Conservation (phyloP, 345 rosid genomes). For the Mercurialis annua region DNA sequence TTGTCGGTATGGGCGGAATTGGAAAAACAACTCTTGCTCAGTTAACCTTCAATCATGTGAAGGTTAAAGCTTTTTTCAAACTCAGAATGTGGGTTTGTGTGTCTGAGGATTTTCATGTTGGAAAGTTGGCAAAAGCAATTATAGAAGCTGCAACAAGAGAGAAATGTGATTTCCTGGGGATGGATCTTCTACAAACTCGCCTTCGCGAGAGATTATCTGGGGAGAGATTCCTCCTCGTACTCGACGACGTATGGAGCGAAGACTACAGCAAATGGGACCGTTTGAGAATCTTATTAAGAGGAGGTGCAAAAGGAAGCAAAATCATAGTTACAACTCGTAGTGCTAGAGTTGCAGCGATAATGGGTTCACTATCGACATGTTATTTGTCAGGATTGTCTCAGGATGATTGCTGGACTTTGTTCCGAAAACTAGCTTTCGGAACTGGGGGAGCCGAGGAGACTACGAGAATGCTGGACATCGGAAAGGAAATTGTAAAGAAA, state of each 20-base stretch:
- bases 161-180: not conserved
- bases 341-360: not conserved
- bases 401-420: constrained; percentile 8
- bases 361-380: not conserved
- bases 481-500: constrained; percentile 2
- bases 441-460: constrained; percentile 6
- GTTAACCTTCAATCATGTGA: constrained; percentile 7
- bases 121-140: not conserved
- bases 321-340: constrained; percentile 2
- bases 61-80: not conserved
- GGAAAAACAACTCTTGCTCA: constrained; percentile 9
- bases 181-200: constrained; percentile 2
- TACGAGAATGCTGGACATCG: not conserved
- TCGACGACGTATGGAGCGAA: constrained; percentile 5
- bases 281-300: constrained; percentile 2
- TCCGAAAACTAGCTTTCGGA: not conserved
- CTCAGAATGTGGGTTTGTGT: constrained; percentile 8
- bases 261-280: not conserved
- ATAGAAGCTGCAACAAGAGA: constrained; percentile 9
- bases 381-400: not conserved
- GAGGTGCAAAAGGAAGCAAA: constrained; percentile 11
- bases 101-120: not conserved
- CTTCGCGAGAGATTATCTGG: not conserved
- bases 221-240: not conserved
- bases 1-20: constrained; percentile 2